These are phyloP conservation scores for Salicornia ramosissima DNA, from an alignment of 148 eudicot genomes.

Conservation along the genomic window DNA sequence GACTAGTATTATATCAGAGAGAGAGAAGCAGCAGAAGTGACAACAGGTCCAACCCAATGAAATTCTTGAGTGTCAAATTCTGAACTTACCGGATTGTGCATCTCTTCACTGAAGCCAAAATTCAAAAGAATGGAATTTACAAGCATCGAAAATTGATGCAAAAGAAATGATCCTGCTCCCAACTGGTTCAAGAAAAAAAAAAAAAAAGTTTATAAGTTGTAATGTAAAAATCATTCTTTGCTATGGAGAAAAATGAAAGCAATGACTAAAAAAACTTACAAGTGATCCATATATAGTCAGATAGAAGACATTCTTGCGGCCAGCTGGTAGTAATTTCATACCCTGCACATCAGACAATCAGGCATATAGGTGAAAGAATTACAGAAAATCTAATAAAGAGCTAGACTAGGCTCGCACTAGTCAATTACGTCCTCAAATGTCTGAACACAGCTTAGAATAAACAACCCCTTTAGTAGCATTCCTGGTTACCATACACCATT, in stretches of 20 bases:
- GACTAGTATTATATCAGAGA: no score
- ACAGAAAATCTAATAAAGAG: not conserved
- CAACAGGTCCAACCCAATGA: no score
- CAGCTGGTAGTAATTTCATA: constrained; percentile 88
- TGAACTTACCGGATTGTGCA: constrained; percentile 84
- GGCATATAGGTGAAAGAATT: not conserved
- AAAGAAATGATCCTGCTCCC: constrained; percentile 77
- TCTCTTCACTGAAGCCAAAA: constrained; percentile 86
- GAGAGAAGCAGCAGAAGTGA: no score
- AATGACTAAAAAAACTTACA: constrained; percentile 36
- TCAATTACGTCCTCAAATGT: not conserved
- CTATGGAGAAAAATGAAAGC: not conserved
- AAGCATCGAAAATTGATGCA: constrained; percentile 59
- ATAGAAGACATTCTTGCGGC: constrained; percentile 74
- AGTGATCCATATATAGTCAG: constrained; percentile 66
- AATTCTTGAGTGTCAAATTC: no score
- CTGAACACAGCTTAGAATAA: not conserved
- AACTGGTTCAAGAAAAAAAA: constrained; percentile 37
- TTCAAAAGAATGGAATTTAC: constrained; percentile 73
- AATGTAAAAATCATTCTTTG: not conserved
- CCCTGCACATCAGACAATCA: constrained; percentile 38
- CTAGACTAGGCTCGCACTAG: not conserved
- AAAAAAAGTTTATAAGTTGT: not conserved
- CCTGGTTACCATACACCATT: no score
- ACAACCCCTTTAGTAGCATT: not conserved